These are phyloP conservation scores for Candida sanyiensis DNA, from an alignment of 805 yeast species.

Conservation along the genomic window DNA sequence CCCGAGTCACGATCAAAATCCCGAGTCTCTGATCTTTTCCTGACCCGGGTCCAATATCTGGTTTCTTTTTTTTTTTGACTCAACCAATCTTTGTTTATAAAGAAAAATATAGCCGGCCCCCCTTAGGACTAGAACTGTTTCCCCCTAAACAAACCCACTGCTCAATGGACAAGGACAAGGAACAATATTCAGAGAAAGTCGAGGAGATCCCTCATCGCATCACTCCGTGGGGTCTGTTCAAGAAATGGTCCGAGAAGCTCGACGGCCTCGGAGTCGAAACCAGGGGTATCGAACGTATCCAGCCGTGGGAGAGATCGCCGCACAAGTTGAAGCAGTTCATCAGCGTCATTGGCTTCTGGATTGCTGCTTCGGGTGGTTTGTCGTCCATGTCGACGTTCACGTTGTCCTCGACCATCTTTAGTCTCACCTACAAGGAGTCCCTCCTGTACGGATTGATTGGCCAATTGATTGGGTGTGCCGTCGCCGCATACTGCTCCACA, in stretches of 20 bases:
- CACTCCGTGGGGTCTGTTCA: constrained; percentile 20
- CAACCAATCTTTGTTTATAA: too few species aligned
- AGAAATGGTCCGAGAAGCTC: constrained; percentile 36
- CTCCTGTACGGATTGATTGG: constrained; percentile 59
- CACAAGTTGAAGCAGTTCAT: constrained; percentile 29
- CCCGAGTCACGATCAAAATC: too few species aligned
- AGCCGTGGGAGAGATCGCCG: constrained; percentile 59
- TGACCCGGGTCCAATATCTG: too few species aligned
- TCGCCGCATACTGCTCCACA: constrained; percentile 78
- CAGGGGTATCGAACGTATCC: constrained; percentile 72
- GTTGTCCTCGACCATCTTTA: constrained; percentile 67
- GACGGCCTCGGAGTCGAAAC: constrained; percentile 65
- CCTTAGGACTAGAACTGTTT: too few species aligned
- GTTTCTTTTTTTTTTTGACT: too few species aligned
- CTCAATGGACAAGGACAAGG: constrained; percentile 5
- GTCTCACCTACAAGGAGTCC: constrained; percentile 60
- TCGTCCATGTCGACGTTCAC: constrained; percentile 84
- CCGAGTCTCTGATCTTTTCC: too few species aligned
- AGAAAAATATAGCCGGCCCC: too few species aligned
- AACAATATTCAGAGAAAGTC: constrained; percentile 8
- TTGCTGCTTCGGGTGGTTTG: constrained; percentile 82
- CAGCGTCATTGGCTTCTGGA: constrained; percentile 69
- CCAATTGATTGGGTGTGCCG: constrained; percentile 58
- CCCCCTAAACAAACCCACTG: background rate
- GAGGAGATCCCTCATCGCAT: constrained; percentile 8